Conservation (phyloP, 1,284 basidiomycete genomes). For the Apiotrichum laibachii region DNA sequence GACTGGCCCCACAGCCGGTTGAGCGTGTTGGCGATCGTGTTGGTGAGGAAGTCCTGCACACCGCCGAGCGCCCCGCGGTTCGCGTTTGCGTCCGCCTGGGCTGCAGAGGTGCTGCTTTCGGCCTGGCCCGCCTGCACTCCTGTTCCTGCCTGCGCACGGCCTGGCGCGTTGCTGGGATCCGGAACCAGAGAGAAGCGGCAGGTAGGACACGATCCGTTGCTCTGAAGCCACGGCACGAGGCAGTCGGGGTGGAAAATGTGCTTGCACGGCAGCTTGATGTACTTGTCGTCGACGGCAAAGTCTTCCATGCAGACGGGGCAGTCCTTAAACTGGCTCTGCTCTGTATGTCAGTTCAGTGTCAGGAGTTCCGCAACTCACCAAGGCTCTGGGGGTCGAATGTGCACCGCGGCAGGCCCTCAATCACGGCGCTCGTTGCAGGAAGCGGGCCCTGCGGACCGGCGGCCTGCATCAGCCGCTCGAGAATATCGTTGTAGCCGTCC, state of each 20-base stretch:
- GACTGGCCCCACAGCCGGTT: constrained; percentile 42
- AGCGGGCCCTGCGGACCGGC: constrained; percentile 48
- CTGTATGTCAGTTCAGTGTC: constrained; percentile 14
- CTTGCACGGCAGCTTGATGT: constrained; percentile 45
- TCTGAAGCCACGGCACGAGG: constrained; percentile 47
- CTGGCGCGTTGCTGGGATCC: constrained; percentile 14
- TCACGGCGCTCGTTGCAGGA: constrained; percentile 45
- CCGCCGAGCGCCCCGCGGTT: constrained; percentile 1
- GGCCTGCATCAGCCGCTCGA: constrained; percentile 49
- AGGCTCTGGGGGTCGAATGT: constrained; percentile 39
- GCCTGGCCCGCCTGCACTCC: background rate
- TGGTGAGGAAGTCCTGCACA: constrained; percentile 28
- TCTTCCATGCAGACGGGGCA: constrained; percentile 50
- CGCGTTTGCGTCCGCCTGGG: background rate
- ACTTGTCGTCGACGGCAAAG: constrained; percentile 40
- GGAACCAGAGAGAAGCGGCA: constrained; percentile 50
- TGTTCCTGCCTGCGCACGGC: background rate
- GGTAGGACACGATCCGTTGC: constrained; percentile 50
- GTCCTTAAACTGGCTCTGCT: constrained; percentile 42
- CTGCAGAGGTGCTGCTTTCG: background rate
- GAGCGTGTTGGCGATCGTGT: constrained; percentile 34
- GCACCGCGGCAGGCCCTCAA: constrained; percentile 44
- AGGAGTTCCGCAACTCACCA: constrained; percentile 28
- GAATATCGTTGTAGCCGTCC: constrained; percentile 44
- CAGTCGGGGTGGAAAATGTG: constrained; percentile 51